These are phyloP conservation scores for Nannizziopsis arthrosporioides DNA, from an alignment of 2,329 filamentous ascomycete species.

Conservation along the genomic window DNA sequence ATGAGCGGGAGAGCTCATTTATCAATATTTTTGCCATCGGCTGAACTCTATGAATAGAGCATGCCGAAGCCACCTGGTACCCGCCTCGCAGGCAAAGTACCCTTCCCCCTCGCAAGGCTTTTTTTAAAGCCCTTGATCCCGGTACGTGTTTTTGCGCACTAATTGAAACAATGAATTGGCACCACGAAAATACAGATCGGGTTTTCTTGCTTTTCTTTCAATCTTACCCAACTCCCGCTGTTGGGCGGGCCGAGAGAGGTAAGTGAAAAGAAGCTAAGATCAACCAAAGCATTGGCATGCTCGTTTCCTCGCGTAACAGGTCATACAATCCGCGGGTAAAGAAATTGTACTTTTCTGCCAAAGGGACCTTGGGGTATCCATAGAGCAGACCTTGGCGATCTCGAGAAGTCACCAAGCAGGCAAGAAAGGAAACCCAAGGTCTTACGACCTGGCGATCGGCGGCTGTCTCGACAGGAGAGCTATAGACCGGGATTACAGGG, in stretches of 20 bases:
- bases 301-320: slow-evolving; percentile 2
- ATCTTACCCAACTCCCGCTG: background rate
- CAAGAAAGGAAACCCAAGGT: slow-evolving; percentile 6
- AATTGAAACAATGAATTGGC: slow-evolving; percentile 9
- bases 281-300: slow-evolving; percentile 3
- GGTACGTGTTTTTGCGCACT: slow-evolving; percentile 1
- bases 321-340: slow-evolving; percentile 1
- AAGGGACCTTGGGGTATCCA: slow-evolving; percentile 5
- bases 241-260: background rate
- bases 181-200: slow-evolving; percentile 4
- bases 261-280: background rate
- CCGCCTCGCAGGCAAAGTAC: slow-evolving; percentile 9
- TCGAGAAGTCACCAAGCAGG: background rate
- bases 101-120: slow-evolving; percentile 4
- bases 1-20: slow-evolving; percentile 2
- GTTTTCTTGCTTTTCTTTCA: background rate
- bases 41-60: background rate
- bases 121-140: slow-evolving; percentile 1
- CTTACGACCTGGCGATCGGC: slow-evolving; percentile 4
- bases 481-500: slow-evolving; percentile 8
- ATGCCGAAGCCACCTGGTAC: slow-evolving; percentile 10
- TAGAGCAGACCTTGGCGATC: slow-evolving; percentile 3
- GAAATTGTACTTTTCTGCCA: background rate
- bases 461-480: slow-evolving; percentile 1
- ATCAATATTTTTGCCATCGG: background rate